Conservation (phyloP, 2,329 filamentous ascomycete genomes). For the Lachnellula hyalina region DNA sequence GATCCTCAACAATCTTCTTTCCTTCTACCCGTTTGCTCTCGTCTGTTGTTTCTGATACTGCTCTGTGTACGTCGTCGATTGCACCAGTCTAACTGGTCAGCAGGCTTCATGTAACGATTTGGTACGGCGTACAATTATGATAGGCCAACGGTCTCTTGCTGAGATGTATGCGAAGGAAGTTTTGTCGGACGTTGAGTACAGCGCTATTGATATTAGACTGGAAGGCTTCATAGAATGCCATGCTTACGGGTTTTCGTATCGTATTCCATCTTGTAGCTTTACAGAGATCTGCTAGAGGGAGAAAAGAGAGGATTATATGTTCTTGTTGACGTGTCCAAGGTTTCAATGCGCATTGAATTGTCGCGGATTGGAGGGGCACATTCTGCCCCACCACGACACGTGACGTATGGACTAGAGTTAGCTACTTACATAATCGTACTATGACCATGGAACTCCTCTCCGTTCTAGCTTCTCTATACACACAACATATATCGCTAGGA, state of each 20-base stretch:
- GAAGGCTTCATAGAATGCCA: not conserved
- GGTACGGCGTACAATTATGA: slow-evolving; percentile 65
- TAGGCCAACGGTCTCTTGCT: slow-evolving; percentile 82
- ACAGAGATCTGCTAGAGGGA: not conserved
- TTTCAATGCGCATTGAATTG: not conserved
- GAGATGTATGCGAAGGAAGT: slow-evolving; percentile 84
- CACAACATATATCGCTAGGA: no score
- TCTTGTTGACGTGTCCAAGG: not conserved
- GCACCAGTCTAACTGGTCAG: slow-evolving; percentile 64
- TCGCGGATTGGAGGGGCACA: slow-evolving; percentile 1
- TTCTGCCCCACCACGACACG: not conserved
- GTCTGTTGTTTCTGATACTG: slow-evolving; percentile 50
- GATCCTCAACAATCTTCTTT: slow-evolving; percentile 74
- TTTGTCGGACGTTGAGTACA: slow-evolving; percentile 73
- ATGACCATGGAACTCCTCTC: no score
- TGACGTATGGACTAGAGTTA: no score
- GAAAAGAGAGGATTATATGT: not conserved
- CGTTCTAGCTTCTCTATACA: no score
- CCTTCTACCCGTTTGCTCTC: slow-evolving; percentile 69
- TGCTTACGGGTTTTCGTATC: slow-evolving; percentile 67
- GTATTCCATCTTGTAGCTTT: slow-evolving; percentile 54
- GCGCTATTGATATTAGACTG: slow-evolving; percentile 45
- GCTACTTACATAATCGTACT: no score
- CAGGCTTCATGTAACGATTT: not conserved
- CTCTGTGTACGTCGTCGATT: slow-evolving; percentile 89